phyloP scores from a whole-genome alignment of 345 rosid genomes.

The Syzygium jambos region DNA sequence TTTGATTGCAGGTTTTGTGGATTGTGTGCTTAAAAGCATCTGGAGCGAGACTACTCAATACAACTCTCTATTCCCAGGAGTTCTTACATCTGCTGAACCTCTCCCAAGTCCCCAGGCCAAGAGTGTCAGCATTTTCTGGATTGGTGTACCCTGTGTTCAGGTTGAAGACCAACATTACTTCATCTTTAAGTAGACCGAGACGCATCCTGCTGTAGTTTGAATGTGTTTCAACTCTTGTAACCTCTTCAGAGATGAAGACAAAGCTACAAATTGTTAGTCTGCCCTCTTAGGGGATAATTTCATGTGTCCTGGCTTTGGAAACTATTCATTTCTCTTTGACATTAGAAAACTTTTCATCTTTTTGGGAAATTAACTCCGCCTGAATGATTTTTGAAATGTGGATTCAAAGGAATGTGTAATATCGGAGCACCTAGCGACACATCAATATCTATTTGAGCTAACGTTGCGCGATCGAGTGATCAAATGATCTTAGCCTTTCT shows the following conservation, averaged over 20 bases:
- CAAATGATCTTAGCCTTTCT: background rate
- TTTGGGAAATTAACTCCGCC: background rate
- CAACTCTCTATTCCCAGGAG: background rate
- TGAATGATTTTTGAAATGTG: background rate
- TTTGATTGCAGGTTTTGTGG: background rate
- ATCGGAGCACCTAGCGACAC: background rate
- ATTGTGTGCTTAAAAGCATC: background rate
- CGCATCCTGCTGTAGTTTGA: background rate
- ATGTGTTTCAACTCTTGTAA: background rate
- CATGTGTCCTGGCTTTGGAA: background rate
- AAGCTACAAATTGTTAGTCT: background rate
- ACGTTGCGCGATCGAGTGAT: background rate
- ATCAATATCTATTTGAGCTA: fast-evolving
- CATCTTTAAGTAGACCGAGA: background rate
- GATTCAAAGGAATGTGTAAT: background rate
- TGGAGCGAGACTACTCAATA: background rate
- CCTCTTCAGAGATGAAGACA: background rate
- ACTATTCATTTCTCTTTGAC: background rate
- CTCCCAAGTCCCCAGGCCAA: background rate
- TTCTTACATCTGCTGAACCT: background rate
- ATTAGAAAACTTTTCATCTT: background rate
- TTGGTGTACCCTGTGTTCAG: background rate
- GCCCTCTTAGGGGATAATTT: background rate
- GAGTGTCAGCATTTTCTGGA: background rate
- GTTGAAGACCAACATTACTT: background rate